Evolutionary conservation across 177 flowering plant genomes (phyloP).

Genomic region (Telopea speciosissima): DNA sequence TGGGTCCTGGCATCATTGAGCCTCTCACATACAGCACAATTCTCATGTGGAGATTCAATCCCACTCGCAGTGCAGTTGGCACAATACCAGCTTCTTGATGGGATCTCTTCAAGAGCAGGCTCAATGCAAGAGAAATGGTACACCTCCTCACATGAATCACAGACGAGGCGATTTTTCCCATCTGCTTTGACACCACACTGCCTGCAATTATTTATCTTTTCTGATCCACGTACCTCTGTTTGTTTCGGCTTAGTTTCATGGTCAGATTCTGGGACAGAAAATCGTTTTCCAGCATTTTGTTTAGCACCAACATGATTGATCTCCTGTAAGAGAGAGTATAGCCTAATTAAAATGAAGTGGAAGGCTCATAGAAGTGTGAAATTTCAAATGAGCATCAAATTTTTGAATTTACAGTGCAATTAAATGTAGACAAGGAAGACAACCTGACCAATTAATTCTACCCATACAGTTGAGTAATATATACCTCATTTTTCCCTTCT

Average conservation of each 20-base stretch:
- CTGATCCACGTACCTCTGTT: constrained; percentile 23
- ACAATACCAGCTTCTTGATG: constrained; percentile 67
- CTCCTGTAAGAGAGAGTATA: constrained; percentile 9
- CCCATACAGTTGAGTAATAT: not conserved
- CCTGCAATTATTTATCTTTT: constrained; percentile 34
- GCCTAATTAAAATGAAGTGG: not conserved
- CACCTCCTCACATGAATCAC: constrained; percentile 81
- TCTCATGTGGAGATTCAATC: constrained; percentile 47
- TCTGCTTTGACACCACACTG: constrained; percentile 52
- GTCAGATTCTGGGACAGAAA: constrained; percentile 26
- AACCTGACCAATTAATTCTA: not conserved
- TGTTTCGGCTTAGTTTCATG: constrained; percentile 34
- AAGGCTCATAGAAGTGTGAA: not conserved
- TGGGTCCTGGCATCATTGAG: constrained; percentile 26
- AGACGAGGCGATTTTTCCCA: constrained; percentile 50
- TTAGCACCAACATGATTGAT: constrained; percentile 7
- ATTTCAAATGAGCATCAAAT: not conserved
- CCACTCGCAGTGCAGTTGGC: constrained; percentile 43
- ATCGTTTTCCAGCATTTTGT: constrained; percentile 16
- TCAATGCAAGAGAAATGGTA: constrained; percentile 70
- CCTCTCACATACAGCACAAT: constrained; percentile 67
- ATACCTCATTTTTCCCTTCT: constrained; percentile 33
- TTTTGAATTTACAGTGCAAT: not conserved
- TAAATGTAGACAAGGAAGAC: not conserved
- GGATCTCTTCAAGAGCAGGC: constrained; percentile 54